These are phyloP conservation scores for Coemansia aciculifera DNA, from an alignment of 192 early-diverging fungal species.

Conservation along the genomic window DNA sequence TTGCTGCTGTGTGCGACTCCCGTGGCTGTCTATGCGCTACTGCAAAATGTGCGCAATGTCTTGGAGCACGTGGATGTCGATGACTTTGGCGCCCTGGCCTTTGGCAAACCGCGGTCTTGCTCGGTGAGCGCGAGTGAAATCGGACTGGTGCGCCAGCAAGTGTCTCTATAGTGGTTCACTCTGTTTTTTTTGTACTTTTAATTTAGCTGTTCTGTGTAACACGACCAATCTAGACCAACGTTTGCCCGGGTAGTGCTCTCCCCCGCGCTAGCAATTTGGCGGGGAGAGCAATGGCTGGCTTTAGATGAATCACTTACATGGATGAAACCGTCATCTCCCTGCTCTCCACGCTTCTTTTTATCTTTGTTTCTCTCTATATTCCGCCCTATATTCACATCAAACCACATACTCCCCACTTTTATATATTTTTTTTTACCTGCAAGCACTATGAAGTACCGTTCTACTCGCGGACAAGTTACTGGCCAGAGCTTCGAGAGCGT, in stretches of 20 bases:
- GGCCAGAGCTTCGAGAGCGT: slow-evolving; percentile 85
- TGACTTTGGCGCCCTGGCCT: slow-evolving; percentile 44
- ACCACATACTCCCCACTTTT: neutral
- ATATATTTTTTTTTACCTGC: neutral
- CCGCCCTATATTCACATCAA: neutral
- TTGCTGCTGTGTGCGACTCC: slow-evolving; percentile 53
- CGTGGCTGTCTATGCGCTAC: slow-evolving; percentile 49
- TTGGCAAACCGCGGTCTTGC: slow-evolving; percentile 15
- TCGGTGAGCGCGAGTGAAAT: slow-evolving; percentile 14
- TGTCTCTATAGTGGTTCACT: neutral
- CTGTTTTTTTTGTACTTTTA: neutral
- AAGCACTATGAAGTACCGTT: slow-evolving; percentile 81
- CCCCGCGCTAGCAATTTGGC: too few relatives aligned
- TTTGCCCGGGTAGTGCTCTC: neutral
- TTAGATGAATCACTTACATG: neutral
- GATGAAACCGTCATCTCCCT: neutral
- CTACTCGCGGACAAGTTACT: slow-evolving; percentile 76
- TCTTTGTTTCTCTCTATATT: neutral
- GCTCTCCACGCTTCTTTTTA: slow-evolving; percentile 1
- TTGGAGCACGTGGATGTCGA: slow-evolving; percentile 48
- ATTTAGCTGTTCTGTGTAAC: neutral
- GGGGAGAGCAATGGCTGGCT: too few relatives aligned
- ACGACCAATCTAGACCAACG: neutral
- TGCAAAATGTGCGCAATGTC: slow-evolving; percentile 50
- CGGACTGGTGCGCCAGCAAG: slow-evolving; percentile 20